These are phyloP conservation scores for Castanea sativa DNA, from an alignment of 306 rosid genomes.

Conservation along the genomic window DNA sequence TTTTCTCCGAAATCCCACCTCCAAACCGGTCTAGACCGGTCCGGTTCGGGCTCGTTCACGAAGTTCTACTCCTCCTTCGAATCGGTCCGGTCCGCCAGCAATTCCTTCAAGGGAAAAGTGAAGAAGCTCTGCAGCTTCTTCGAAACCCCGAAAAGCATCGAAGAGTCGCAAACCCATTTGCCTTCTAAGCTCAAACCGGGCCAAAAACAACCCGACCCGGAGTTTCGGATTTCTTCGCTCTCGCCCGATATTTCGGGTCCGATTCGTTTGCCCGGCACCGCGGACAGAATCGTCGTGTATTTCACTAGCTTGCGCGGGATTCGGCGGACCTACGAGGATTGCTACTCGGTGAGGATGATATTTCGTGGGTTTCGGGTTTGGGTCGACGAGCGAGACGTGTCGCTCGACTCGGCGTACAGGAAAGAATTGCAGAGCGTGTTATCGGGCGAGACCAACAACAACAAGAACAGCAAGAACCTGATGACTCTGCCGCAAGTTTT, in stretches of 20 bases:
- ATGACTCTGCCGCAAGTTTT: constrained; percentile 78
- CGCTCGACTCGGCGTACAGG: constrained; percentile 66
- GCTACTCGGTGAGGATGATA: constrained; percentile 76
- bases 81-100: constrained; percentile 53
- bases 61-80: constrained; percentile 55
- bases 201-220: constrained; percentile 40
- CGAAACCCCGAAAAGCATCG: constrained; percentile 34
- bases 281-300: constrained; percentile 77
- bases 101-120: constrained; percentile 72
- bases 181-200: constrained; percentile 31
- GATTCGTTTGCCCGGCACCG: constrained; percentile 57
- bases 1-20: constrained; percentile 38
- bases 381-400: constrained; percentile 89
- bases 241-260: constrained; percentile 6
- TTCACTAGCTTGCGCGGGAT: constrained; percentile 81
- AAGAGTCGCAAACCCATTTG: constrained; percentile 27
- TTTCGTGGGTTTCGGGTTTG: constrained; percentile 87
- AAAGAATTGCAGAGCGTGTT: constrained; percentile 70
- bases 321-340: constrained; percentile 87
- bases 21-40: constrained; percentile 44
- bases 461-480: too few species aligned
- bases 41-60: constrained; percentile 51
- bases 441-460: constrained; percentile 36
- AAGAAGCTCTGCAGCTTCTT: constrained; percentile 70
- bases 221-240: constrained; percentile 17